phyloP scores from a whole-genome alignment of 257 asterid species.

The Solanum sejunctum region DNA sequence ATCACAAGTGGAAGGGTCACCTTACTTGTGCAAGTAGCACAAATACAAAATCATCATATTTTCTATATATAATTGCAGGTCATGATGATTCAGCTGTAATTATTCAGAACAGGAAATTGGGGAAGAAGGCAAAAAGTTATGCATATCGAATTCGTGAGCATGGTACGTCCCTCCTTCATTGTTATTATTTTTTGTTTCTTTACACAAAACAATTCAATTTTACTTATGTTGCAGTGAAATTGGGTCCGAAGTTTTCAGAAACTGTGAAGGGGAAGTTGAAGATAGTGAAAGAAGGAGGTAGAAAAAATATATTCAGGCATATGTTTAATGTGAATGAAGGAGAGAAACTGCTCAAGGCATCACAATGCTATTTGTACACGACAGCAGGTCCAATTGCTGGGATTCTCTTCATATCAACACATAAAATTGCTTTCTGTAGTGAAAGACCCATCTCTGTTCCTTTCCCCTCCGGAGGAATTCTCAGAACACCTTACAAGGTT shows the following conservation, averaged over 20 bases:
- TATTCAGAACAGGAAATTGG: constrained; percentile 20
- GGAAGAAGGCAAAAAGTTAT: constrained; percentile 36
- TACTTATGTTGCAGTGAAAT: constrained; percentile 20
- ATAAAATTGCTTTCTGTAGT: constrained; percentile 60
- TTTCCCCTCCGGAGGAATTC: constrained; percentile 26
- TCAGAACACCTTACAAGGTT: constrained; percentile 70
- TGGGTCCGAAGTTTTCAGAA: constrained; percentile 66
- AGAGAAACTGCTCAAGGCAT: constrained; percentile 57
- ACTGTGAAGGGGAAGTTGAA: constrained; percentile 80
- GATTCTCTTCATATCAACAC: constrained; percentile 56
- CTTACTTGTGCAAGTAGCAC: too few relatives aligned
- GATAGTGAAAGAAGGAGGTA: constrained; percentile 61
- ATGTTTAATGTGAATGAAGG: constrained; percentile 39
- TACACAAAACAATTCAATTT: background rate
- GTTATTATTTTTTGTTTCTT: background rate
- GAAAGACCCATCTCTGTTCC: constrained; percentile 54
- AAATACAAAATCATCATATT: background rate
- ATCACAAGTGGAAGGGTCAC: too few relatives aligned
- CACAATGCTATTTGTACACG: constrained; percentile 82
- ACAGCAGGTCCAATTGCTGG: constrained; percentile 92
- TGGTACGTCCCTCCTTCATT: constrained; percentile 32
- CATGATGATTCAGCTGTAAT: constrained; percentile 10
- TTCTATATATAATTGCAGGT: constrained; percentile 17
- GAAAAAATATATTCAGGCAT: constrained; percentile 52
- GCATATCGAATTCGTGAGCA: constrained; percentile 65